Percentiles rank a stretch among this genome's conserved stretches.
phyloP scores from a whole-genome alignment of 441 rosid genomes.

The Cnidoscolus chayamansa region DNA sequence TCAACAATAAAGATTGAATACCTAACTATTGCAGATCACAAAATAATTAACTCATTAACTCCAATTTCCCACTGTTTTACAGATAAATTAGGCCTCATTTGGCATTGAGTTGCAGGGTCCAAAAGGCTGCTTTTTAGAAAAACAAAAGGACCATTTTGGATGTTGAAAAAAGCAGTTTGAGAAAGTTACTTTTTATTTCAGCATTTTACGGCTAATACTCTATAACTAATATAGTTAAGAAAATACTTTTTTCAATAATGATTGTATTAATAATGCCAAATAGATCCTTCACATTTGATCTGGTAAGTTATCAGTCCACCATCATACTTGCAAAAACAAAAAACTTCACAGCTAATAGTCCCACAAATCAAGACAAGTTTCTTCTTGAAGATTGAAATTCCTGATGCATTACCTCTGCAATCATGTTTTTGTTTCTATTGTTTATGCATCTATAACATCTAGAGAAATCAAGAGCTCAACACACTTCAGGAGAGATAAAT shows the following conservation, averaged over 20 bases:
- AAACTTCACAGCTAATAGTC: background rate
- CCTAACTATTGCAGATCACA: background rate
- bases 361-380: background rate
- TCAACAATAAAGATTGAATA: background rate
- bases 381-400: background rate
- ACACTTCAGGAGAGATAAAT: background rate
- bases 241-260: no score
- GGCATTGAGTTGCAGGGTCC: no score
- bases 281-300: background rate
- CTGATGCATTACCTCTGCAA: background rate
- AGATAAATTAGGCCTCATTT: background rate
- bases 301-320: conserved; percentile 3
- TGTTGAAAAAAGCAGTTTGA: no score
- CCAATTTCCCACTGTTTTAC: background rate
- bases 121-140: no score
- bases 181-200: no score
- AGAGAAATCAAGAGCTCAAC: background rate
- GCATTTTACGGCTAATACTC: no score
- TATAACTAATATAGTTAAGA: no score
- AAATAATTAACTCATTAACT: background rate
- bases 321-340: background rate
- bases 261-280: no score
- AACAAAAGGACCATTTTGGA: no score
- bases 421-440: background rate
- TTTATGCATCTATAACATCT: background rate